Base-by-base conservation (phyloP, 2,329 filamentous ascomycete genomes). In the Teratosphaeria epicoccoides region DNA sequence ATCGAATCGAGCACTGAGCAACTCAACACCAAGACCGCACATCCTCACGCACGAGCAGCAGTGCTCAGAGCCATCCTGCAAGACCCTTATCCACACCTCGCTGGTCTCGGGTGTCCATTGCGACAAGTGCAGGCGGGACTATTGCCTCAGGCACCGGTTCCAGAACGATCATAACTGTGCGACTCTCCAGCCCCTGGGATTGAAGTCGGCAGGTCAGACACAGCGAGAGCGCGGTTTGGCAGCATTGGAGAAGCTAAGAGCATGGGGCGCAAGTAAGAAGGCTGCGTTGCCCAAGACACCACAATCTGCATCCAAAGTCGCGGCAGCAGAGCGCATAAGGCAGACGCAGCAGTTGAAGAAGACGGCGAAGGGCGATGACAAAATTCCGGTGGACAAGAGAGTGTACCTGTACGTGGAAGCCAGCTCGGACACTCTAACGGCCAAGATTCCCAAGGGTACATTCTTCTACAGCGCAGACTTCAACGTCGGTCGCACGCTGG, bases 381-480 rank as follows among this genome's bases (percentile, higher is more conserved):
- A 88, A 62, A 70, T 96, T 0, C 76, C 88, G 0, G 68, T 75
- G 0, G 88, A 95, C 57, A 95, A 94, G 73, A 76, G 93, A n/a
- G 72, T 98, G 1, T 97, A 97, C 65, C 65, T 98, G 0, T 84
- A 87, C 65, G 87, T 96, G 17, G 91, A 97, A 66, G 93, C 91
- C 0, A 88, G 90, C 63, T 87, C 87, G 9, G 87, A 88, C 62
- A 94, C 88, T 0, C 84, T 89, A 1, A 86, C 82, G 49, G 82
- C 86, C 6, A 95, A 95, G 68, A 82, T 87, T 43, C 89, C 90
- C 3, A 85, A 70, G 1, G 74, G 73, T 17, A 71, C 70, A 46
- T 76, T 76, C 64, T 77, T 71, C 63, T 77, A 76, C 62, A 71
- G 66, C 29, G 65, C 64, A 60, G 87, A 95, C 53, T 97, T 88